Base-by-base conservation (phyloP, 2,329 filamentous ascomycete species). In the Monosporascus sp. region DNA sequence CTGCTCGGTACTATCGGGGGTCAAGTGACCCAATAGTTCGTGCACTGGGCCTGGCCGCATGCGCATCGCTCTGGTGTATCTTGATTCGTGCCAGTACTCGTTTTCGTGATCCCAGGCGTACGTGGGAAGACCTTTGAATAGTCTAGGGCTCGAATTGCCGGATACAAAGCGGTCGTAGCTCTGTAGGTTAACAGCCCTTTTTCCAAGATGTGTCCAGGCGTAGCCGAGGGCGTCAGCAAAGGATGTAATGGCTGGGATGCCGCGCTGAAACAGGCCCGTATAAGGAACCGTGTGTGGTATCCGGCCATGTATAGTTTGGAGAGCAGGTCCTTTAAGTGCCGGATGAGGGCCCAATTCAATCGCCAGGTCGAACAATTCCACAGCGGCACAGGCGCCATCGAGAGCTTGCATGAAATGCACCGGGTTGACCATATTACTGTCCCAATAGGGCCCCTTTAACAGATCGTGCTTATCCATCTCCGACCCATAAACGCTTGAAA, bases 331-430 rank as follows among this genome's bases (percentile, higher is more conserved):
- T 54, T 70, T 70, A 1, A 73, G 60, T 5, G 70, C 68, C 20
- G 70, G 66, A 54, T 59, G 70, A 7, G 70, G 68, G 2, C 71
- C 71, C 4, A 72, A 37, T 48, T 73, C 70, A 2, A 73, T 48
- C 18, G 58, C 58, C 1, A 64, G 48, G 38, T 70, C 57, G 20
- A 63, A 60, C 14, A 31, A 5, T 7, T 43, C 48, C 1, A 1
- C 22, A 7, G 37, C 28, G 38, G 7, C 49, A 51, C 17, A 46
- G 40, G 24, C 51, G 37, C 6, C 56, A 9, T 37, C 55, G 7
- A 3, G 58, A 1, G 70, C 70, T 41, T 69, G 57, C 2, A 55
- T 61, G 54, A 74, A 74, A 1, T 62, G 49, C 1, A 73, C 70
- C 2, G 69, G 61, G 1, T 59, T 62, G 5, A 59, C 52, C 62